A percentile compares a stretch with the other conserved stretches of the same genome.
These are phyloP conservation scores for Botryotinia globosa DNA, from an alignment of 2,329 filamentous ascomycete species.

Conservation along the genomic window DNA sequence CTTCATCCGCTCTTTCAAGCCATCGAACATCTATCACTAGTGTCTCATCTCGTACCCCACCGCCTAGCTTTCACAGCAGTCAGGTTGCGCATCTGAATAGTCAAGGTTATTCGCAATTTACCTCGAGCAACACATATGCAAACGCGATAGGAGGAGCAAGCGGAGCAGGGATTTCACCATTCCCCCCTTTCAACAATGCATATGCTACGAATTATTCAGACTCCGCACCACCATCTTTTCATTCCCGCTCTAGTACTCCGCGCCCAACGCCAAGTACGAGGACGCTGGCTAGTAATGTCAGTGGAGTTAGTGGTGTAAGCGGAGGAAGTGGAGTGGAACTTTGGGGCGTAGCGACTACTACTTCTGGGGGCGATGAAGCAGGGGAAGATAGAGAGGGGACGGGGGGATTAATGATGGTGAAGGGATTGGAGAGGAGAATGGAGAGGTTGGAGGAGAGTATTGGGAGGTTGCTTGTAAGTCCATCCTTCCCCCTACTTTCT, in stretches of 20 bases:
- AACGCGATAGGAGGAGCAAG: not conserved
- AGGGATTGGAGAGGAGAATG: constrained; percentile 30
- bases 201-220: constrained; percentile 24
- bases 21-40: constrained; percentile 6
- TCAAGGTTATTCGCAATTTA: not conserved
- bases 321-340: constrained; percentile 25
- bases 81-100: constrained; percentile 20
- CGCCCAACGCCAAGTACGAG: constrained; percentile 25
- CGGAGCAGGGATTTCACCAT: constrained; percentile 4
- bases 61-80: constrained; percentile 27
- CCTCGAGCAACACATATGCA: not conserved
- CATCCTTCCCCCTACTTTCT: not conserved
- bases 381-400: constrained; percentile 11
- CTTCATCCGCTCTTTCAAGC: constrained; percentile 25
- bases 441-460: constrained; percentile 35
- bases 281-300: constrained; percentile 18
- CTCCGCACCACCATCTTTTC: constrained; percentile 19
- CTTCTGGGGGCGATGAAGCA: constrained; percentile 16
- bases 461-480: constrained; percentile 30
- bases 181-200: constrained; percentile 26
- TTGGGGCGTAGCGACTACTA: constrained; percentile 34
- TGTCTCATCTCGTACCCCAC: constrained; percentile 17
- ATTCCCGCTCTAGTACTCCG: constrained; percentile 16
- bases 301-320: not conserved
- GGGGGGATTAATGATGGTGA: constrained; percentile 29